These are phyloP conservation scores for Rhizopogon roseolus DNA, from an alignment of 768 basidiomycete genomes.

Conservation along the genomic window DNA sequence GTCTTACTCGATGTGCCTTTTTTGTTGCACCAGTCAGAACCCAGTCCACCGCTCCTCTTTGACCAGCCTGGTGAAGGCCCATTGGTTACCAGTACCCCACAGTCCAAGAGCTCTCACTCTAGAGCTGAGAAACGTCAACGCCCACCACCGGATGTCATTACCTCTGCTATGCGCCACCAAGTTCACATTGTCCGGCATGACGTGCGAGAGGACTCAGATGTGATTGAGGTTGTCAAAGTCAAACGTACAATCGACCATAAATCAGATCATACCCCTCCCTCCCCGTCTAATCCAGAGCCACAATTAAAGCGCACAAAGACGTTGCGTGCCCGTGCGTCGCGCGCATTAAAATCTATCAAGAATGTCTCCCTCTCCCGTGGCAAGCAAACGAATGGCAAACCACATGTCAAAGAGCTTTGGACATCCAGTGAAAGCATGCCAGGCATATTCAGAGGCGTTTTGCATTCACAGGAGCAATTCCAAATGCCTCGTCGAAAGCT, in stretches of 20 bases:
- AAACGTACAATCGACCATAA: slow-evolving; percentile 29
- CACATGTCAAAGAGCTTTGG: slow-evolving; percentile 36
- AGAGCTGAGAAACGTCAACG: slow-evolving; percentile 28
- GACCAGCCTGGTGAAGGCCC: slow-evolving; percentile 7
- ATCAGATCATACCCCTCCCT: neutral
- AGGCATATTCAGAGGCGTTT: slow-evolving; percentile 19
- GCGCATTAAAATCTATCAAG: slow-evolving; percentile 42
- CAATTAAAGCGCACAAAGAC: slow-evolving; percentile 33
- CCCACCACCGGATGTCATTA: slow-evolving; percentile 22
- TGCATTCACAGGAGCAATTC: slow-evolving; percentile 6
- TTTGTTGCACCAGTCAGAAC: slow-evolving; percentile 10
- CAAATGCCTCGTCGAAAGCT: slow-evolving; percentile 24
- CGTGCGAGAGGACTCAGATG: slow-evolving; percentile 44
- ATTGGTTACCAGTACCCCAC: neutral
- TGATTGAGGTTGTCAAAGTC: slow-evolving; percentile 59
- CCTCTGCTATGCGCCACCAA: slow-evolving; percentile 13
- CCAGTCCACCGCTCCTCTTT: slow-evolving; percentile 2
- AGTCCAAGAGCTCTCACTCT: slow-evolving; percentile 1
- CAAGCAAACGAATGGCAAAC: slow-evolving; percentile 25
- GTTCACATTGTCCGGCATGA: slow-evolving; percentile 17
- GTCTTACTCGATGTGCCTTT: slow-evolving; percentile 30
- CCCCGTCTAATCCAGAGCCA: slow-evolving; percentile 14
- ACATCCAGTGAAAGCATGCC: slow-evolving; percentile 23
- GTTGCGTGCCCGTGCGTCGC: slow-evolving; percentile 42
- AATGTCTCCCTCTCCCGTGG: slow-evolving; percentile 26